Percentiles rank a stretch among this genome's conserved stretches.
phyloP scores from a whole-genome alignment of 495 filamentous ascomycete genomes.

The Neurospora sp. region DNA sequence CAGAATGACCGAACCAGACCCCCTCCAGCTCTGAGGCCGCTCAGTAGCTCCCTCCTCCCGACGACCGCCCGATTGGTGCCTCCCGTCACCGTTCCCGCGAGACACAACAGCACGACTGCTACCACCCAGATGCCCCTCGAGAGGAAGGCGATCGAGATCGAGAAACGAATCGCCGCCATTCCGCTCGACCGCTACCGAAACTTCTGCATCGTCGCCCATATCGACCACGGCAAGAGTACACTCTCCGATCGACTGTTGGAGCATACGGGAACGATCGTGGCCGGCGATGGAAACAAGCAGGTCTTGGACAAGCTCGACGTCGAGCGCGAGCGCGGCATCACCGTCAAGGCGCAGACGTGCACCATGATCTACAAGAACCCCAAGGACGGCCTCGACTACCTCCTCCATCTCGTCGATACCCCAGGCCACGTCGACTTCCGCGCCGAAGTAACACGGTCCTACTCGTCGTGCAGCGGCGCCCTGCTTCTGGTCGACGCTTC shows the following conservation, averaged over 20 bases:
- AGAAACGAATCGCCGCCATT: constrained; percentile 74
- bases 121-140: constrained; percentile 4
- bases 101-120: not conserved
- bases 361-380: constrained; percentile 83
- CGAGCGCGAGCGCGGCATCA: constrained; percentile 90
- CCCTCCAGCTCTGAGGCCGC: not conserved
- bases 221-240: constrained; percentile 97
- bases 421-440: constrained; percentile 93
- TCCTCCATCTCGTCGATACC: constrained; percentile 92
- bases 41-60: not conserved
- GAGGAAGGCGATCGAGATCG: constrained; percentile 42
- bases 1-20: not conserved
- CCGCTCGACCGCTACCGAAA: constrained; percentile 90
- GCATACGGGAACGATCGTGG: constrained; percentile 79
- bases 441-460: constrained; percentile 88
- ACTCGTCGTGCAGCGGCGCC: constrained; percentile 90
- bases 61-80: not conserved
- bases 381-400: constrained; percentile 66
- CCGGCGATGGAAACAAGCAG: constrained; percentile 83
- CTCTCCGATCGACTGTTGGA: constrained; percentile 87
- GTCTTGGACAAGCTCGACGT: constrained; percentile 95
- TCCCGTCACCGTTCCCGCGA: not conserved
- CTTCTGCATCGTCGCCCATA: constrained; percentile 97
- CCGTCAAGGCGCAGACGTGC: constrained; percentile 97
- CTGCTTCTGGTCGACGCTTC: constrained; percentile 86